Evolutionary conservation across 768 basidiomycete species (phyloP), one percentile per base, ranked within the genome.

Genomic region (Lactarius trivialis): DNA sequence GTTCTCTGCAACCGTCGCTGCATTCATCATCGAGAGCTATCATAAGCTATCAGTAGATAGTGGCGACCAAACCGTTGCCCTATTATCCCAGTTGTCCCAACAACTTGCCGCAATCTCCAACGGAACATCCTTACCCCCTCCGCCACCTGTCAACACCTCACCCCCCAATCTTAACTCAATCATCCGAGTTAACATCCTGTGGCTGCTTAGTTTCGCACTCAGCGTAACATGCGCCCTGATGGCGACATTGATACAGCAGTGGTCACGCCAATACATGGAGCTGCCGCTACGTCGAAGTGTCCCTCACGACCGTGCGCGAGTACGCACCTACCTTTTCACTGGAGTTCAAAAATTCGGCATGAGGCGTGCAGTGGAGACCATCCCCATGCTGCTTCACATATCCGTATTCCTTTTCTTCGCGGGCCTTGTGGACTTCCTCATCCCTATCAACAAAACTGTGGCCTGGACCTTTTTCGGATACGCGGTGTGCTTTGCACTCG

Each of bases 211-310:
- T 36, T 12, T 56, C 26, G 21, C 37, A 5, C 14, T 56, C 39
- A 56, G 55, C 28, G 24, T 56, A 30, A 56, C 55, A 0, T 56
- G 55, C 21, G 55, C 55, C 26, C 55, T 56, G 19, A 11, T 43
- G 24, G 55, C 55, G 39, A 56, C 55, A 15, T n/a, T 56, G 15
- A 56, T 56, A 26, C 55, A 56, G 14, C 37, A 56, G 26, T 56
- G 55, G 55, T 9, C 37, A 3, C 55, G 55, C 30, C 55, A 26
- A 17, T 56, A 56, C 19, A 30, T 56, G 55, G 36, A 24, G 9
- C 55, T 56, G 11, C 21, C 55, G 7, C 24, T 30, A 9, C 55
- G 7, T 43, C 39, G 26, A 19, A 36, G 26, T 26, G 7, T 32
- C 26, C 55, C 55, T 1, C 55, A 56, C 26, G 39, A 56, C 7